Percentiles rank a stretch among this genome's conserved stretches.
Evolutionary conservation across 2,329 filamentous ascomycete species (phyloP).

Genomic region (Fusarium xyrophilum): DNA sequence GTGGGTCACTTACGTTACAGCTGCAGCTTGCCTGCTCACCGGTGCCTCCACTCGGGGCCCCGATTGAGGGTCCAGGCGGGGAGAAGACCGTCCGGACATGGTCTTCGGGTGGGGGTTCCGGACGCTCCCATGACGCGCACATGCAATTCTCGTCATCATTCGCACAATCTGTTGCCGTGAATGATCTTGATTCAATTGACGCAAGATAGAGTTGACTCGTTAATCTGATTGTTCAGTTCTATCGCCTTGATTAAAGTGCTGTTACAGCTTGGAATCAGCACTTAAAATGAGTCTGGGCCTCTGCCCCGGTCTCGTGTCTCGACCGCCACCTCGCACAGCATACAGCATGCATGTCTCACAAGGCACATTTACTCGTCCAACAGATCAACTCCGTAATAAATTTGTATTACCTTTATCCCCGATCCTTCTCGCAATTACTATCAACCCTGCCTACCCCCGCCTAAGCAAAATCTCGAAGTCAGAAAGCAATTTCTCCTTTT

Average conservation of each 20-base stretch:
- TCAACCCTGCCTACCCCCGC: not conserved
- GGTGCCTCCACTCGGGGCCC: slow-evolving; percentile 11
- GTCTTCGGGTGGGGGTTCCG: slow-evolving; percentile 22
- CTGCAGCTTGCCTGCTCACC: slow-evolving; percentile 10
- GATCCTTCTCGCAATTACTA: slow-evolving; percentile 16
- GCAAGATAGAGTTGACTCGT: slow-evolving; percentile 2
- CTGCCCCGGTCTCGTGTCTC: not conserved
- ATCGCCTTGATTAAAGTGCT: not conserved
- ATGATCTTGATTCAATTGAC: not conserved
- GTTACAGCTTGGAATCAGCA: not conserved
- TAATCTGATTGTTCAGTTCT: not conserved
- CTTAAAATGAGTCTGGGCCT: not conserved
- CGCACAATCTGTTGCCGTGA: not conserved
- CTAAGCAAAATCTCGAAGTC: slow-evolving; percentile 7
- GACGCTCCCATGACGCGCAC: slow-evolving; percentile 34
- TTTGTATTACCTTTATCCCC: slow-evolving; percentile 23
- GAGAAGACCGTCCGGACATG: slow-evolving; percentile 16
- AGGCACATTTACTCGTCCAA: not conserved
- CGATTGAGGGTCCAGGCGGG: slow-evolving; percentile 11
- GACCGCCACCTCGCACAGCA: not conserved
- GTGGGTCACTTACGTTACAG: no score
- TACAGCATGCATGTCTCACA: slow-evolving; percentile 1
- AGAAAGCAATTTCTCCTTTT: slow-evolving; percentile 37
- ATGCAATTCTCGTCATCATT: slow-evolving; percentile 17
- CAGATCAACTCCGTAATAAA: slow-evolving; percentile 15